Base-by-base conservation (phyloP, 139 green algal genomes). In the Choricystis sp. region DNA sequence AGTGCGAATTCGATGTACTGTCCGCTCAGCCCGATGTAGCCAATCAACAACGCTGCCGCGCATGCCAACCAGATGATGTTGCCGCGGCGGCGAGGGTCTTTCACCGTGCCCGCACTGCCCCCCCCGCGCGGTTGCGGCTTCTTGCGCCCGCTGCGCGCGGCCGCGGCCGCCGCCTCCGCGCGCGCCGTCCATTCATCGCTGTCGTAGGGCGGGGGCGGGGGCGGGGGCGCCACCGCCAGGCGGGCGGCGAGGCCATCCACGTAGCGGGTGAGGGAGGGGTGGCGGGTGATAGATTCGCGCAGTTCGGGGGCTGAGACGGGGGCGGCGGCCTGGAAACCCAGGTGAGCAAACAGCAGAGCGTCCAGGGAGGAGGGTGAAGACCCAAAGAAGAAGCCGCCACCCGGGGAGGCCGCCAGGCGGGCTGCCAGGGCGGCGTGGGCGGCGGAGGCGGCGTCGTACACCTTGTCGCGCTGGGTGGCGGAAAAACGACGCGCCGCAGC, bases 291-390 rank as follows among this genome's bases (percentile, higher is more conserved):
- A 66, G 69, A 63, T 40, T 68, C 29, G 5, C 66, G 60, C 31
- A 89, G 77, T 27, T 81, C 73, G 2, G 82, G 80, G 23, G 76
- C 72, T 3, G 74, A 74, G 4, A 79, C 72, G 2, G 76, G 74
- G 24, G 76, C 77, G 1, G 28, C 26, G 3, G 69, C 65, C 58
- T 81, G 81, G 65, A 79, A 86, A 4, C 77, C 56, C 55, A 86
- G 71, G 62, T 86, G 79, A 1, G 76, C 78, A 31, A 73, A 73
- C 59, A 89, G 66, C 63, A 85, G 65, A 2, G 83, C 83, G 65
- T 89, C 83, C 22, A 85, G 24, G 49, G 66, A 84, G 78, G 72
- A 76, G 28, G 83, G 78, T 3, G 27, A n/a, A 23, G 61, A 26
- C 0, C 83, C 83, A 25, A 89, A 81, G 40, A 87, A 73, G 71